These are phyloP conservation scores for Hypoxylon sp. DNA, from an alignment of 2,329 filamentous ascomycete genomes.

Conservation along the genomic window DNA sequence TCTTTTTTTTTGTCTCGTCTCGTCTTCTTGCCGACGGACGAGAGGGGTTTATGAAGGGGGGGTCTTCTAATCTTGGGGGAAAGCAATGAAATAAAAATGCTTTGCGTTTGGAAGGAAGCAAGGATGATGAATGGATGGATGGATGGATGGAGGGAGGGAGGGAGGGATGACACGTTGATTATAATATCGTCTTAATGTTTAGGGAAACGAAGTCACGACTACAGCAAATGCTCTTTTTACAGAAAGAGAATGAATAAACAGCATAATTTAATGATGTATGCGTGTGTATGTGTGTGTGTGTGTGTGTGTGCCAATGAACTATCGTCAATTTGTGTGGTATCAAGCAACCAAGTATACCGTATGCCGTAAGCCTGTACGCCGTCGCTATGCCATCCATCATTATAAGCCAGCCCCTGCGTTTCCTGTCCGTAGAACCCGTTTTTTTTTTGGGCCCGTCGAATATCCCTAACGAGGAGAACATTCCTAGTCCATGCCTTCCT, in stretches of 20 bases:
- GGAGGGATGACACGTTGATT: conserved; percentile 6
- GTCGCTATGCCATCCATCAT: conserved; percentile 41
- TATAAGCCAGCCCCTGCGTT: conserved; percentile 1
- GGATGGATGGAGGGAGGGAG: not conserved
- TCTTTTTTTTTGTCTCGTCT: not conserved
- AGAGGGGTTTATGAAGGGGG: too few species aligned
- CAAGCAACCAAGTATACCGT: too few species aligned
- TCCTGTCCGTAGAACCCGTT: not conserved
- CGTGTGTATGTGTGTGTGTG: too few species aligned
- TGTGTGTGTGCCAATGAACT: too few species aligned
- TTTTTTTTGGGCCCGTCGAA: not conserved
- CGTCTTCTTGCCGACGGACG: not conserved
- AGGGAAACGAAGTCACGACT: conserved; percentile 22
- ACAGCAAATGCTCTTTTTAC: conserved; percentile 20
- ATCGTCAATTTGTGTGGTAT: too few species aligned
- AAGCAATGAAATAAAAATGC: not conserved
- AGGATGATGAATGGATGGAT: not conserved
- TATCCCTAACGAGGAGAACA: too few species aligned
- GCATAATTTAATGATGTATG: too few species aligned
- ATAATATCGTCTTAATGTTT: conserved; percentile 16
- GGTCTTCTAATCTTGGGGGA: too few species aligned
- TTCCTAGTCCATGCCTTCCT: conserved; percentile 20
- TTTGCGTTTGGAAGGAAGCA: not conserved
- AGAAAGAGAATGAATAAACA: conserved; percentile 32
- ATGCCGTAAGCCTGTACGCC: conserved; percentile 39